Evolutionary conservation across 1,284 basidiomycete species (phyloP).

Genomic region (Fomes fomentarius): DNA sequence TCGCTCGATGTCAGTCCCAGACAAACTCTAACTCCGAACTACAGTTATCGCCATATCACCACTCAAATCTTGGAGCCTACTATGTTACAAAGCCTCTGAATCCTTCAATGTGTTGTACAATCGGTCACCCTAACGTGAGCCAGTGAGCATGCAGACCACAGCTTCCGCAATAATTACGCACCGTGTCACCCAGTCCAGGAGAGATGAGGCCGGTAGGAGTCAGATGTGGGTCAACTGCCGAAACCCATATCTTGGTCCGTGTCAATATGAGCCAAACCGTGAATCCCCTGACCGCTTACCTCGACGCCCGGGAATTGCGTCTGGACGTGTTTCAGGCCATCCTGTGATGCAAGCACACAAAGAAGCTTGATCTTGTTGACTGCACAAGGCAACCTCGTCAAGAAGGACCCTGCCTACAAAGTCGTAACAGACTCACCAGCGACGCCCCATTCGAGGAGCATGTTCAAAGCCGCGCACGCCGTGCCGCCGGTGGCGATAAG

Average conservation of each 20-base stretch:
- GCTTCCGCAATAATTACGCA: constrained; percentile 31
- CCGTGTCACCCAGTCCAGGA: constrained; percentile 90
- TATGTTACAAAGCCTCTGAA: constrained; percentile 13
- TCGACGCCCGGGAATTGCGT: constrained; percentile 79
- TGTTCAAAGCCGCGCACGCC: constrained; percentile 81
- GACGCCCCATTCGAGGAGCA: constrained; percentile 89
- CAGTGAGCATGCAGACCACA: too few species aligned
- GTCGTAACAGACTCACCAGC: constrained; percentile 45
- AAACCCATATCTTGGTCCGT: constrained; percentile 69
- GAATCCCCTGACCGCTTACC: constrained; percentile 43
- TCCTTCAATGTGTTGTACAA: constrained; percentile 39
- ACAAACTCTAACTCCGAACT: not conserved
- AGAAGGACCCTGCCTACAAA: not conserved
- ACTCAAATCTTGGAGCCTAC: not conserved
- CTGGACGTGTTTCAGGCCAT: constrained; percentile 74
- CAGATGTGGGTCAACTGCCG: constrained; percentile 75
- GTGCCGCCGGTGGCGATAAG: constrained; percentile 96
- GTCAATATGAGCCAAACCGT: not conserved
- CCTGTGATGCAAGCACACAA: constrained; percentile 78
- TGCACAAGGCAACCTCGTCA: constrained; percentile 29
- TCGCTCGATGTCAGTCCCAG: not conserved
- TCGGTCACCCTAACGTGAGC: constrained; percentile 38
- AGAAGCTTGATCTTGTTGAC: constrained; percentile 83
- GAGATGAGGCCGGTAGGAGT: constrained; percentile 77
- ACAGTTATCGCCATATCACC: not conserved